phyloP scores from a whole-genome alignment of 179 eudicot genomes.

The Sideroxylon spinosum region DNA sequence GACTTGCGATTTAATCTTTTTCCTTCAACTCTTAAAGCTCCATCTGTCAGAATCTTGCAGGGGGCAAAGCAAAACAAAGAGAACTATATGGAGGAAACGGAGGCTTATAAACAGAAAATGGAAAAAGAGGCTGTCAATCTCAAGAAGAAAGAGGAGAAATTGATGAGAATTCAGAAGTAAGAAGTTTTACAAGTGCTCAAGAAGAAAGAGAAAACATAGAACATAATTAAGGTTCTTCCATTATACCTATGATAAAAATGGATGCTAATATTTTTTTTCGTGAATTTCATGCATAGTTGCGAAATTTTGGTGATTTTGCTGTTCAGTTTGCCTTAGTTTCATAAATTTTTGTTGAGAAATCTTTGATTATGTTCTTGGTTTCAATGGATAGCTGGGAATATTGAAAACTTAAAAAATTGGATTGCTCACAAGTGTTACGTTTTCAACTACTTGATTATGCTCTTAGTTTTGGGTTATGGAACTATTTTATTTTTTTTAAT shows the following conservation, averaged over 20 bases:
- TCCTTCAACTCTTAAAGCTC: not conserved
- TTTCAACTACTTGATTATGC: too few species aligned
- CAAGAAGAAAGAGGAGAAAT: constrained; percentile 62
- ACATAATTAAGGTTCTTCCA: constrained; percentile 57
- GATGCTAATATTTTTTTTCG: not conserved
- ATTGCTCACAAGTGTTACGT: too few species aligned
- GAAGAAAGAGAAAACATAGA: constrained; percentile 86
- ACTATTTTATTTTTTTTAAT: too few species aligned
- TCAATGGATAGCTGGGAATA: too few species aligned
- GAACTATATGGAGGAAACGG: constrained; percentile 62
- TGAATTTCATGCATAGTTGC: not conserved
- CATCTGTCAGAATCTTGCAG: constrained; percentile 21
- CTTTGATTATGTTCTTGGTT: too few species aligned
- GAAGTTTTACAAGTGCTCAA: constrained; percentile 84
- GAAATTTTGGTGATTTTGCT: not conserved
- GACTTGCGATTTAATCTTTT: not conserved
- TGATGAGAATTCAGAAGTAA: constrained; percentile 69
- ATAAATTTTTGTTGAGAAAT: too few species aligned
- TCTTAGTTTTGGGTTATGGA: too few species aligned
- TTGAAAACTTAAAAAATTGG: too few species aligned
- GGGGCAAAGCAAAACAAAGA: constrained; percentile 60
- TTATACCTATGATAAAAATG: not conserved
- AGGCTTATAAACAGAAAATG: constrained; percentile 73
- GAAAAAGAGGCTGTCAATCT: constrained; percentile 63
- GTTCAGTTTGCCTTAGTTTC: too few species aligned